These are phyloP conservation scores for Barbarea vulgaris DNA, from an alignment of 345 rosid genomes.

Conservation along the genomic window DNA sequence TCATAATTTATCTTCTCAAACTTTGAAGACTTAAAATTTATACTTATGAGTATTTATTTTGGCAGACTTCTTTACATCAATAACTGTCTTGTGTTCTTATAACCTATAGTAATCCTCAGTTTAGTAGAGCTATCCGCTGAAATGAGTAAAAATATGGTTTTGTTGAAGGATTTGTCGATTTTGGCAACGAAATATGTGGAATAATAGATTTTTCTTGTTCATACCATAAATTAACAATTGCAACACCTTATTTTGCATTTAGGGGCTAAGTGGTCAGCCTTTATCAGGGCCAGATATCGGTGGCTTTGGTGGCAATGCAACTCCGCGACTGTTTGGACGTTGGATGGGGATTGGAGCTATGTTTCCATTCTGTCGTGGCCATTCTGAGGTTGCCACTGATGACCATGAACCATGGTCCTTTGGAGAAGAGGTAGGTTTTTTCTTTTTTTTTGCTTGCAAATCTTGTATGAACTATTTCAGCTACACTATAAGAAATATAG, in stretches of 20 bases:
- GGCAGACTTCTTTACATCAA: background rate
- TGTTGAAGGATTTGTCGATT: background rate
- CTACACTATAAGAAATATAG: background rate
- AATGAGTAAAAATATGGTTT: background rate
- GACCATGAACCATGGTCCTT: constrained; percentile 98
- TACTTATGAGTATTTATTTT: background rate
- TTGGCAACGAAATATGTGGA: background rate
- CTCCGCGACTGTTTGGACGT: constrained; percentile 84
- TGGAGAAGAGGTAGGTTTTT: constrained; percentile 67
- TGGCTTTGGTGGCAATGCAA: constrained; percentile 87
- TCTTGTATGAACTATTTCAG: constrained; percentile 8
- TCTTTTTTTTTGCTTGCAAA: background rate
- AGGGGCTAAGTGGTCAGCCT: constrained; percentile 97
- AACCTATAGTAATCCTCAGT: background rate
- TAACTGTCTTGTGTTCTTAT: background rate
- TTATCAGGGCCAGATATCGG: constrained; percentile 97
- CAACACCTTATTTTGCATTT: constrained; percentile 17
- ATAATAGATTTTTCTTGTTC: background rate
- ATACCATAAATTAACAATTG: background rate
- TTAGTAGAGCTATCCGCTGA: background rate
- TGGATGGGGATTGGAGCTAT: constrained; percentile 96
- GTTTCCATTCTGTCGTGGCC: constrained; percentile 95
- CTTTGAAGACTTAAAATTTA: too few relatives aligned
- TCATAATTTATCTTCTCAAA: constrained; percentile 16
- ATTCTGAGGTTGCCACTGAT: constrained; percentile 63